These are phyloP conservation scores for Russula foetens DNA, from an alignment of 768 basidiomycete species.

Conservation along the genomic window DNA sequence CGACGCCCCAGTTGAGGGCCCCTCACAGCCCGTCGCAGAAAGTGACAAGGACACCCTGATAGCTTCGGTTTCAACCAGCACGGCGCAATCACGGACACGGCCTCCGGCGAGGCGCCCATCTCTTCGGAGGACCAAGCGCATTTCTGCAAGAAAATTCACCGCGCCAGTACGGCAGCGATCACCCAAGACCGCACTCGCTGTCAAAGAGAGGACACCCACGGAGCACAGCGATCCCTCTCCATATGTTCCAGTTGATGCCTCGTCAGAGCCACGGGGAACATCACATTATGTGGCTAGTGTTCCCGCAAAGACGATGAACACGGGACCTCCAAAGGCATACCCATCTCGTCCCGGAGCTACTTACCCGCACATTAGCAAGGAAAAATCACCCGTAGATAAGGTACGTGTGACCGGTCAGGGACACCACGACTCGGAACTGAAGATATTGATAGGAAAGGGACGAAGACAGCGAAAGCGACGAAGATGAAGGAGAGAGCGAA, in stretches of 20 bases:
- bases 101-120: neutral
- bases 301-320: neutral
- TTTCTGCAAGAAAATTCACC: neutral
- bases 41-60: neutral
- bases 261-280: neutral
- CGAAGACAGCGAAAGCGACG: neutral
- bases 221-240: neutral
- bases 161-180: neutral
- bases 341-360: neutral
- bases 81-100: neutral
- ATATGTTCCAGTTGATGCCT: neutral
- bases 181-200: neutral
- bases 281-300: neutral
- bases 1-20: neutral
- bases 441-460: neutral
- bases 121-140: slow-evolving; percentile 2
- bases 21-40: neutral
- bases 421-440: neutral
- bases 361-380: neutral
- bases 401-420: neutral
- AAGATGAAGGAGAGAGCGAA: neutral
- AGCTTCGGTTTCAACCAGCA: neutral
- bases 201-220: neutral
- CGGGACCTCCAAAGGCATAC: neutral
- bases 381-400: neutral